Conservation (phyloP, 805 yeast genomes). For the Nakazawaea wickerhamii region DNA sequence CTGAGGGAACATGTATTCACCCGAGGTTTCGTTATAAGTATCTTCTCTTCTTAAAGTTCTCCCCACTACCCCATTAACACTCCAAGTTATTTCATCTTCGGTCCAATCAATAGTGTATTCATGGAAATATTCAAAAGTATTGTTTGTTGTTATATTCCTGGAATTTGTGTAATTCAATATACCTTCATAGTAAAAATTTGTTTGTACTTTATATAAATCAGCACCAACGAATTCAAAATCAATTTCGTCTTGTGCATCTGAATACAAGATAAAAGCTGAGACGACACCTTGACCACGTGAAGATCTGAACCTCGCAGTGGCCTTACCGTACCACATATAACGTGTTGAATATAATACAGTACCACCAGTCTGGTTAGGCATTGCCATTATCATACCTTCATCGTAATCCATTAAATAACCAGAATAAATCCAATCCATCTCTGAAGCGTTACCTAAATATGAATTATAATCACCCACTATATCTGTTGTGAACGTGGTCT, state of each 20-base stretch:
- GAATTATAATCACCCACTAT: constrained; percentile 19
- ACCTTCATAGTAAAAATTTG: constrained; percentile 80
- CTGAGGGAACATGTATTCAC: constrained; percentile 57
- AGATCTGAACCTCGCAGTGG: constrained; percentile 62
- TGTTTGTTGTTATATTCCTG: constrained; percentile 33
- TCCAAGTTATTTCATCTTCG: constrained; percentile 68
- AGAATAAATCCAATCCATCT: constrained; percentile 63
- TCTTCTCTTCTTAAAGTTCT: constrained; percentile 60
- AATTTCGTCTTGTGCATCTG: constrained; percentile 85
- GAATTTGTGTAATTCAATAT: constrained; percentile 61
- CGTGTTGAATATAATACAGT: constrained; percentile 75
- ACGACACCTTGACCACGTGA: constrained; percentile 79
- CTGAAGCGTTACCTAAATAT: constrained; percentile 62
- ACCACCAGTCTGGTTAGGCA: constrained; percentile 74
- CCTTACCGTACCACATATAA: constrained; percentile 85
- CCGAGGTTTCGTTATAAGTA: constrained; percentile 59
- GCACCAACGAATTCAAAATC: constrained; percentile 86
- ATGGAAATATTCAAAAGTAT: constrained; percentile 68
- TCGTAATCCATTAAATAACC: constrained; percentile 54
- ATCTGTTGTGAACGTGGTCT: constrained; percentile 35
- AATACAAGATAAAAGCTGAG: constrained; percentile 73
- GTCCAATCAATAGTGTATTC: constrained; percentile 77
- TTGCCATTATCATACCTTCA: constrained; percentile 58
- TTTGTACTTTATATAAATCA: constrained; percentile 59
- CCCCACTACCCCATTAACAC: constrained; percentile 58